Evolutionary conservation across 2,329 filamentous ascomycete genomes (phyloP).

Genomic region (Neocatenulostroma microsporum): DNA sequence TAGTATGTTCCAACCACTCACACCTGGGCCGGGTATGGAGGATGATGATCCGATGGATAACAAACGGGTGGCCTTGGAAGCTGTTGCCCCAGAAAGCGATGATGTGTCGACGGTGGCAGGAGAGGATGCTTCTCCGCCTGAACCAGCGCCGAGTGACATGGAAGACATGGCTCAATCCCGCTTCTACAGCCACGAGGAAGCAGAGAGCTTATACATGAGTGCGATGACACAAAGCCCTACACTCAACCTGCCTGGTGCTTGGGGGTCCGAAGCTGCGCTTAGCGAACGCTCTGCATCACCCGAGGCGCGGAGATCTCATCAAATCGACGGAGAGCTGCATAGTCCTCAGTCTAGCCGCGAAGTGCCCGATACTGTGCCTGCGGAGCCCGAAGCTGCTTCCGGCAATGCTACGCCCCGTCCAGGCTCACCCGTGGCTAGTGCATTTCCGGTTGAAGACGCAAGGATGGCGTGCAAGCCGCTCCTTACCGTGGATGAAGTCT

Average conservation of each 20-base stretch:
- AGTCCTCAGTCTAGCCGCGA: too few species aligned
- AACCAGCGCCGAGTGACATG: conserved; percentile 1
- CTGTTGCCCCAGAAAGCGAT: conserved; percentile 3
- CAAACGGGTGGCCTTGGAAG: conserved; percentile 15
- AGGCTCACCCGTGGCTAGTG: conserved; percentile 13
- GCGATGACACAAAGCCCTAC: conserved; percentile 40
- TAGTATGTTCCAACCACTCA: conserved; percentile 16
- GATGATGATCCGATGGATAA: conserved; percentile 17
- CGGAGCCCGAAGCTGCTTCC: too few species aligned
- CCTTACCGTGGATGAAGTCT: conserved; percentile 29
- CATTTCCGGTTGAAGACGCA: neutral
- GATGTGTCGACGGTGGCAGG: neutral
- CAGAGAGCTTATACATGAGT: conserved; percentile 82
- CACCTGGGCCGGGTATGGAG: conserved; percentile 10
- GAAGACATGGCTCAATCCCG: conserved; percentile 48
- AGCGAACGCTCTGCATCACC: conserved; percentile 21
- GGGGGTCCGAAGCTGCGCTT: conserved; percentile 29
- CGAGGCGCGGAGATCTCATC: conserved; percentile 15
- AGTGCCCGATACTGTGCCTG: neutral
- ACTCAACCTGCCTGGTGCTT: conserved; percentile 35
- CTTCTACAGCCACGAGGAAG: conserved; percentile 70
- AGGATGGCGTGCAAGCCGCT: conserved; percentile 7
- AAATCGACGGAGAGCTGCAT: neutral
- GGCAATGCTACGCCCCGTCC: conserved; percentile 23
- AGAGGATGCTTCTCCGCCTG: neutral